Evolutionary conservation across 2,329 filamentous ascomycete species (phyloP), one percentile per base, ranked within the genome.

Genomic region (Pyrenophora tritici-repentis): DNA sequence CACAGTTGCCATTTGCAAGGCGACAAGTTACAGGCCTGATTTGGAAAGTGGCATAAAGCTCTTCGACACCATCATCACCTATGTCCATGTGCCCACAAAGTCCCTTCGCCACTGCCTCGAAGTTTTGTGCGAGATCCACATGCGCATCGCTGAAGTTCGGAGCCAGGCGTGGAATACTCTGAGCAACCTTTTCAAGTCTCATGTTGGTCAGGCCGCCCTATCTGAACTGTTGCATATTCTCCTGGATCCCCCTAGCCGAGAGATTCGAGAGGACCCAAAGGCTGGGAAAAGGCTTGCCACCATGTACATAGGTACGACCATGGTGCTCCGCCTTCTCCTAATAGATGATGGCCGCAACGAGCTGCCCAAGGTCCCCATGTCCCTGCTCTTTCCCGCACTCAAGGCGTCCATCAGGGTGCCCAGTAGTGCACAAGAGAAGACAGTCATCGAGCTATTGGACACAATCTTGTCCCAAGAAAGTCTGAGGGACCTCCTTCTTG

Each of bases 51-150:
- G 86, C 62, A 87, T 90, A 60, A 76, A 79, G 42, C 81, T 91
- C 41, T 81, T 91, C 50, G 83, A 90, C 66, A 81, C 85, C 8
- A 82, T 90, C 49, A 85, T 90, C 46, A 90, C 86, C 0, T 90
- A 88, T 67, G 86, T 86, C 3, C 82, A 85, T 29, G 84, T 92
- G 38, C 88, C 89, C 0, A 77, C 74, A 42, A 76, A 77, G 47
- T 85, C 83, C 51, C 78, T 91, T 34, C 81, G 81, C 59, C 80
- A 81, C 29, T 90, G 86, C 63, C 79, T 92, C 31, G 84, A 87
- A 55, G 82, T 91, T 4, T 77, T 92, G 45, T 87, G 87, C 62
- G 87, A 86, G 34, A 87, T 91, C 53, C 87, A 88, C 68, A 85
- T 83, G 54, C 78, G 89, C 42, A 82, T 91, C 2, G 75, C 77